Base-by-base conservation (phyloP, 2,329 filamentous ascomycete genomes). In the Allantophomopsis cytisporea region DNA sequence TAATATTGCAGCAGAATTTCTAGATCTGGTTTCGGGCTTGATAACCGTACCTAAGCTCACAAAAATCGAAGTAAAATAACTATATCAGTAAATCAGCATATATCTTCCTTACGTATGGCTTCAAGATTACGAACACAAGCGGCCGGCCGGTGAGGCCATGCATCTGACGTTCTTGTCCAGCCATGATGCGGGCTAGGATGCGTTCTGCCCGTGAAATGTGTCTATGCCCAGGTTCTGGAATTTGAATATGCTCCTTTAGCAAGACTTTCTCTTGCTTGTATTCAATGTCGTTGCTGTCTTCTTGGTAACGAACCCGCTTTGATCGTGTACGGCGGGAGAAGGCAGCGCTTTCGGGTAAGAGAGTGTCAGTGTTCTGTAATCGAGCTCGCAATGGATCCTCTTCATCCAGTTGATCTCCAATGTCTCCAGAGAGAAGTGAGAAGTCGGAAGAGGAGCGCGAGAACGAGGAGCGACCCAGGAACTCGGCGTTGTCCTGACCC, bases 121-220 rank as follows among this genome's bases (percentile, higher is more conserved):
- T 59, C 68, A 45, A 7, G 6, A 17, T 17, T 44, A 60, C 76
- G 53, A 74, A 95, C 81, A 98, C 74, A 55, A 98, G 70, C 62
- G 89, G 80, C 69, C 93, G 94, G 65, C 91, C 91, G 54, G 93
- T 94, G 52, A 98, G 74, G 69, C 91, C 91, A 65, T 91, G 83
- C 54, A 86, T 80, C 57, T 82, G 78, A 56, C 73, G 69, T 50
- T 78, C 73, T 47, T 83, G 78, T 57, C 79, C 78, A 50, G 86
- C 78, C 88, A 98, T 95, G 72, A 93, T 81, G 67, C 69, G 62
- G 50, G 82, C 84, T 52, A 96, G 63, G 48, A 83, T 60, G 55
- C 77, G 80, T 60, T 88, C 76, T 47, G 66, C 72, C 52, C 71
- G 71, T 39, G 75, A 72, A 45, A 87, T 76, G 44, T 63, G 72